Percentiles rank a stretch among this genome's conserved stretches.
These are phyloP conservation scores for Dactylellina drechsleri DNA, from an alignment of 2,329 filamentous ascomycete species.

Conservation along the genomic window DNA sequence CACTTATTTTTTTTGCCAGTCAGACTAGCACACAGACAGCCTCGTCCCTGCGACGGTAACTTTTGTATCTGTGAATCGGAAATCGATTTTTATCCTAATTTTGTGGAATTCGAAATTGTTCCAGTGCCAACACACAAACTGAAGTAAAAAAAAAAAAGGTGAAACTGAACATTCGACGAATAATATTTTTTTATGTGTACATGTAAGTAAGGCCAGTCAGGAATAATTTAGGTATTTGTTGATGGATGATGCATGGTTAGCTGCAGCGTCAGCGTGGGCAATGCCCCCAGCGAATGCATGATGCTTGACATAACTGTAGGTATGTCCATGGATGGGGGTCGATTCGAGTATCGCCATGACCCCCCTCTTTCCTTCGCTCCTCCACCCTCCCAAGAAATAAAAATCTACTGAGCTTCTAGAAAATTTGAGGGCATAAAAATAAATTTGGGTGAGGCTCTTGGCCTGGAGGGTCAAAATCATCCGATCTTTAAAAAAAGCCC, in stretches of 20 bases:
- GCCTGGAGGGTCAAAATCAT: slow-evolving; percentile 22
- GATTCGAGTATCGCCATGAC: neutral
- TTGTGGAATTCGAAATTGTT: too few species aligned
- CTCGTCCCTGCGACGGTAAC: slow-evolving; percentile 43
- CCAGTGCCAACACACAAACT: too few species aligned
- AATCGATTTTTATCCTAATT: neutral
- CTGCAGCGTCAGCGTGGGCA: slow-evolving; percentile 41
- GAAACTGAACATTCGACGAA: slow-evolving; percentile 1
- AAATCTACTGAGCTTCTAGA: slow-evolving; percentile 53
- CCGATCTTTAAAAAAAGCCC: slow-evolving; percentile 43
- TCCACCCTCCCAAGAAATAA: slow-evolving; percentile 4
- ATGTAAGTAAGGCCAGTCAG: neutral
- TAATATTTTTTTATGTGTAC: neutral
- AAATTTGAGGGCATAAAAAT: slow-evolving; percentile 14
- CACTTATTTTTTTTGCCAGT: slow-evolving; percentile 1
- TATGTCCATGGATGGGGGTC: neutral
- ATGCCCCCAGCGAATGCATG: slow-evolving; percentile 34
- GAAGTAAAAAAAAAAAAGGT: neutral
- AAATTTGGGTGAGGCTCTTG: slow-evolving; percentile 16
- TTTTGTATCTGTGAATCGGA: slow-evolving; percentile 27
- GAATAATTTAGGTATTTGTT: slow-evolving; percentile 1
- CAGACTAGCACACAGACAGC: neutral
- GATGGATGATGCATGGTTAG: slow-evolving; percentile 19
- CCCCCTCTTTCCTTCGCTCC: slow-evolving; percentile 2
- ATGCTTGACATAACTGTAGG: slow-evolving; percentile 6